Base-by-base conservation (phyloP, 202 grass and related monocot species). In the Dendrocalamus latiflorus region DNA sequence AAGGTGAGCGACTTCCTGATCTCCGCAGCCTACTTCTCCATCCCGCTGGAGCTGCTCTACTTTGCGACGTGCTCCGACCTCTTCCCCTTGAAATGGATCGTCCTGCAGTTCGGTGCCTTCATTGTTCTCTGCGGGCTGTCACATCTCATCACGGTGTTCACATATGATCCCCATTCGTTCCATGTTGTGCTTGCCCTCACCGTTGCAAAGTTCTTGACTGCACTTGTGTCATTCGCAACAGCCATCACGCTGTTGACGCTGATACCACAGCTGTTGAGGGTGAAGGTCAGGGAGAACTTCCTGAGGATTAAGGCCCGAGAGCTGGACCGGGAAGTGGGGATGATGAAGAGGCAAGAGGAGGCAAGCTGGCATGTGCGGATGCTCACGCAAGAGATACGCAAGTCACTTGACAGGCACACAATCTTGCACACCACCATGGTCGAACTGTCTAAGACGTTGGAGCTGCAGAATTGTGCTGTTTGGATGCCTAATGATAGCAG, bases 11-110 rank as follows among this genome's bases (percentile, higher is more conserved):
- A 98, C 85, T 93, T 98, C 65, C 83, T 98, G 60, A 98, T 98
- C 45, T 89, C 95, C n/a, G 42, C 87, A n/a, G 95, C 95, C 41
- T 98, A 98, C 76, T 98, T 98, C 85, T 98, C 95, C 51, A 98
- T 98, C 85, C 91, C 95, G 4, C 85, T 98, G 14, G 95, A 98
- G 75, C 87, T 98, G 72, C 83, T 95, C 68, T 98, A 93, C 87
- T 98, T 98, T 24, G 89, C 89, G 30, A 95, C 91, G 25, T 98
- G 95, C 60, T 91, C 95, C 70, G 90, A 91, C 73, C 95, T 98
- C 83, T 93, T 98, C 77, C 95, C 96, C 15, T 83, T 98, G 80
- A 95, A 93, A 49, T 98, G 96, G 96, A 89, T 98, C 28, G 89
- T 98, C 24, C 86, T 98, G 14, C 95, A 95, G 77, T 98, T 98